Conservation (phyloP, 2,329 filamentous ascomycete genomes). For the Cercospora zeina region DNA sequence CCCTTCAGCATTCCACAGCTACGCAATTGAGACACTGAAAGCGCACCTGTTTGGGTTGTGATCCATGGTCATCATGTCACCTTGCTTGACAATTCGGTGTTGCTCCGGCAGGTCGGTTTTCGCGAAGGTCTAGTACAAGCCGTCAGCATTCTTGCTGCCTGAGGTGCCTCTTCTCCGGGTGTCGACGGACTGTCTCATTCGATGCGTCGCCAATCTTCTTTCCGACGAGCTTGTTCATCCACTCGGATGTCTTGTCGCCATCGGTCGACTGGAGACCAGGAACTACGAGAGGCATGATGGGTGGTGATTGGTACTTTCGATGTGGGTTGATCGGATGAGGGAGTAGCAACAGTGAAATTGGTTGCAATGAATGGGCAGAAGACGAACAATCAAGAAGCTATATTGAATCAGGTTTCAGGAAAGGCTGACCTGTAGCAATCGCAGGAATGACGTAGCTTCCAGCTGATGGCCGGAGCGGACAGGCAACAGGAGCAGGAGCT, state of each 20-base stretch:
- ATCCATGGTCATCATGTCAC: slow-evolving; percentile 51
- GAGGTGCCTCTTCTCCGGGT: not conserved
- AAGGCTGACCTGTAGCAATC: slow-evolving; percentile 7
- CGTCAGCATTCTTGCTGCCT: not conserved
- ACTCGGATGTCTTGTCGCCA: slow-evolving; percentile 45
- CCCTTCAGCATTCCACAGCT: not conserved
- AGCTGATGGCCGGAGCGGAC: not conserved
- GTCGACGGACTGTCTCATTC: slow-evolving; percentile 46
- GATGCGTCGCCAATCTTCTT: slow-evolving; percentile 54
- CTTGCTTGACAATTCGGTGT: slow-evolving; percentile 51
- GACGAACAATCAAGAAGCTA: not conserved
- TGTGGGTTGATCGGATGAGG: not conserved
- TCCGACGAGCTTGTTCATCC: slow-evolving; percentile 52
- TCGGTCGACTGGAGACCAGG: slow-evolving; percentile 49
- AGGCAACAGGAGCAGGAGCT: slow-evolving; percentile 12
- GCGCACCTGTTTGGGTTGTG: slow-evolving; percentile 48
- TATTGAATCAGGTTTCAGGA: slow-evolving; percentile 12
- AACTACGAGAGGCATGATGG: slow-evolving; percentile 54
- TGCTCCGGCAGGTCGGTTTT: slow-evolving; percentile 52
- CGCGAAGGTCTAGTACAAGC: slow-evolving; percentile 49
- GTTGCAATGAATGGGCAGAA: not conserved
- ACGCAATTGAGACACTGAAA: not conserved
- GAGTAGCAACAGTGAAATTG: not conserved
- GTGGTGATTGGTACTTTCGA: not conserved
- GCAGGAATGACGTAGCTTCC: slow-evolving; percentile 14